Evolutionary conservation across 176 grass and related monocot genomes (phyloP).

Genomic region (Paspalum notatum): DNA sequence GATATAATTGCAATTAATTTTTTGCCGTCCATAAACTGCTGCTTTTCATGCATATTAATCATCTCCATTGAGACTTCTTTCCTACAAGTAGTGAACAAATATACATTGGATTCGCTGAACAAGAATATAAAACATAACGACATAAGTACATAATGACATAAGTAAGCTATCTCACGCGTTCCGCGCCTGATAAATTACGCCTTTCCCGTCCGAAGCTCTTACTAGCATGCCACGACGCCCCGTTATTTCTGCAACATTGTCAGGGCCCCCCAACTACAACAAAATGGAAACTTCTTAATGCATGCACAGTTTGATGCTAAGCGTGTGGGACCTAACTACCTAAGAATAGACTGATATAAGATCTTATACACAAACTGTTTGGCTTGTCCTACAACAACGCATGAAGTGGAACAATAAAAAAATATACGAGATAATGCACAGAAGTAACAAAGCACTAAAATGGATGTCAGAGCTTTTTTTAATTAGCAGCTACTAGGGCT

Average conservation of each 20-base stretch:
- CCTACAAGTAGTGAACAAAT: conserved; percentile 52
- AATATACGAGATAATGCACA: background rate
- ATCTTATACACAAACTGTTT: conserved; percentile 10
- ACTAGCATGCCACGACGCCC: conserved; percentile 90
- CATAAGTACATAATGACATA: conserved; percentile 31
- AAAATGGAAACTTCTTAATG: conserved; percentile 41
- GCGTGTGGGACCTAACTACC: background rate
- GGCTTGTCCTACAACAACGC: background rate
- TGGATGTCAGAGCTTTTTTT: background rate
- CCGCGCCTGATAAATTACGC: conserved; percentile 92
- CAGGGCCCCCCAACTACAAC: conserved; percentile 84
- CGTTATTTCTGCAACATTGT: conserved; percentile 97
- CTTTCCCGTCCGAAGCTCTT: conserved; percentile 83
- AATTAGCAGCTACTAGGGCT: background rate
- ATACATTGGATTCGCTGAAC: conserved; percentile 28
- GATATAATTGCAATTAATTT: conserved; percentile 97
- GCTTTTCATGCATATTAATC: conserved; percentile 99
- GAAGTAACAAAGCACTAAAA: conserved; percentile 8
- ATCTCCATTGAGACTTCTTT: conserved; percentile 99
- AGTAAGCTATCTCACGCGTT: conserved; percentile 77
- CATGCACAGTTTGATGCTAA: conserved; percentile 30
- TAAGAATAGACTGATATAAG: conserved; percentile 36
- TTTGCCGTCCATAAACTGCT: conserved; percentile 91
- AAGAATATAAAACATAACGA: conserved; percentile 30
- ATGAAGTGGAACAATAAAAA: conserved; percentile 11